Evolutionary conservation across 495 filamentous ascomycete genomes (phyloP), one percentile per base, ranked within the genome.

Genomic region (Hypoxylon cercidicola): DNA sequence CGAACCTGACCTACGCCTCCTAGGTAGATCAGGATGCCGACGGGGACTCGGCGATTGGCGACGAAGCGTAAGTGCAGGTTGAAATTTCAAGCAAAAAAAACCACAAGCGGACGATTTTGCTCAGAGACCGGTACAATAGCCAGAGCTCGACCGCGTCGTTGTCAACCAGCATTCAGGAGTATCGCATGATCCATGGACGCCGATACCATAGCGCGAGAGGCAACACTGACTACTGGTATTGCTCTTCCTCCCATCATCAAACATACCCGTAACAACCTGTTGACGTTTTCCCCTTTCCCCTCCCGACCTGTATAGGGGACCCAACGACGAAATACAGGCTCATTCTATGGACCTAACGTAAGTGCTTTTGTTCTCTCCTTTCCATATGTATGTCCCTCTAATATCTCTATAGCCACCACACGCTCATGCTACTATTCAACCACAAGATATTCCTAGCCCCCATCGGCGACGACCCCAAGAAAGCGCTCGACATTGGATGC

Each of bases 401-500:
- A 32, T 49, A 35, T 21, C 50, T 23, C 10, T 7, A 51, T 40
- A 77, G 74, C 23, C 76, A 78, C 56, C 75, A 78, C 37, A 37
- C 53, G 10, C 58, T 71, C 41, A 75, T 66, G 18, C 59, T 78
- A 10, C 46, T 87, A 7, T 72, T 88, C 4, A 78, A 77, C 18
- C 86, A 87, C n/a, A 79, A 79, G 35, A 72, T 88, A 4, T 84
- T 79, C 64, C 72, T 87, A 6, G 82, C 89, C 0, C 89, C 89
- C 1, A 78, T 92, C n/a, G 76, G 72, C n/a, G 45, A 70, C 12
- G 72, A 81, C 15, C 80, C 86, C 0, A 80, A 87, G 47, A 85
- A 84, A 40, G 83, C 86, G 23, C 78, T 91, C 11, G 89, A 92
- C 64, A 64, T 91, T 32, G 89, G 89, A 48, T 90, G 87, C 1